These are phyloP conservation scores for Chalciporus sp. DNA, from an alignment of 1,284 basidiomycete genomes.

Conservation along the genomic window DNA sequence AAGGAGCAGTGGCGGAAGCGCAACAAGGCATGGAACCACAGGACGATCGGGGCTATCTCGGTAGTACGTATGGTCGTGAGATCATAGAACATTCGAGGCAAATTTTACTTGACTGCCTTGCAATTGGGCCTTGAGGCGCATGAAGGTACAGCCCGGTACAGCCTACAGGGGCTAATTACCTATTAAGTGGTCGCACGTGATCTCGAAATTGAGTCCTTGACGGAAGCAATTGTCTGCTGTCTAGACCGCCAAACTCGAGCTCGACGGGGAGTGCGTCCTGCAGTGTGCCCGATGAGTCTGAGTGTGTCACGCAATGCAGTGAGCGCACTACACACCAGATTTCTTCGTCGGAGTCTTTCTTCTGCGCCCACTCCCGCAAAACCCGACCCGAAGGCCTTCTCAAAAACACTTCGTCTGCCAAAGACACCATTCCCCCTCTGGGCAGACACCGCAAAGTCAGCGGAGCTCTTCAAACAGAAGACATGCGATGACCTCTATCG, in stretches of 20 bases:
- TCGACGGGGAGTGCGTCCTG: not conserved
- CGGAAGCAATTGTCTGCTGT: not conserved
- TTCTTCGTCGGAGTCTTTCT: conserved; percentile 19
- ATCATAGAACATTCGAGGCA: no score
- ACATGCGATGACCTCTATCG: conserved; percentile 82
- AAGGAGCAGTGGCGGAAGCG: no score
- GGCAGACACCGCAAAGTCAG: conserved; percentile 67
- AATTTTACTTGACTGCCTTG: no score
- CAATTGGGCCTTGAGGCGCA: not conserved
- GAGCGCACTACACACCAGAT: conserved; percentile 9
- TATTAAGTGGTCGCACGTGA: not conserved
- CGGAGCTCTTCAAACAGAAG: conserved; percentile 60
- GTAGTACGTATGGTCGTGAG: no score
- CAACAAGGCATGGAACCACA: no score
- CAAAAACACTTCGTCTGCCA: conserved; percentile 82
- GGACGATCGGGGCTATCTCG: no score
- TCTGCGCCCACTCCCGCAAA: conserved; percentile 6
- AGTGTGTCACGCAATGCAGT: conserved; percentile 18
- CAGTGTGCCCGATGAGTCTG: conserved; percentile 17
- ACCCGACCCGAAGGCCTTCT: conserved; percentile 39
- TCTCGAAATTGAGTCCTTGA: not conserved
- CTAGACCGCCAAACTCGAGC: no score
- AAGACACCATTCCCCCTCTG: conserved; percentile 83
- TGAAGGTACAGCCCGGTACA: no score
- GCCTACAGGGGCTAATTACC: not conserved